phyloP scores from a whole-genome alignment of 345 rosid species.

The Eucalyptus pumila region DNA sequence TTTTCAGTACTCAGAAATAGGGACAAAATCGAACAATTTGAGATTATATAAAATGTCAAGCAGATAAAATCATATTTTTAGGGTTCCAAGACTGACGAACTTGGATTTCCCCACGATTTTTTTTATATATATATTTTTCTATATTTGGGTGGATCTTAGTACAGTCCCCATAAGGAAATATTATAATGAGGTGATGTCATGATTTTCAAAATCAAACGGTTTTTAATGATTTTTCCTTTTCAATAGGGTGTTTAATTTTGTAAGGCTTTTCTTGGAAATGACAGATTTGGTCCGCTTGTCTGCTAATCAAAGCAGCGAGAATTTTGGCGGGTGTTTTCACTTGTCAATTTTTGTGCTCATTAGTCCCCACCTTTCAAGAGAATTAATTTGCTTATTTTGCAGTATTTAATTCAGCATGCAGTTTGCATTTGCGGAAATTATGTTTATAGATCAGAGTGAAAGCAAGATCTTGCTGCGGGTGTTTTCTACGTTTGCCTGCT shows the following conservation, averaged over 20 bases:
- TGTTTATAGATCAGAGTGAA: neutral
- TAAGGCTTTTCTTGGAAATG: neutral
- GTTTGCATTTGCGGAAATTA: neutral
- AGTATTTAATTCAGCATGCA: neutral
- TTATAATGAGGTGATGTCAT: neutral
- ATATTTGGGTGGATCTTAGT: slow-evolving; percentile 8
- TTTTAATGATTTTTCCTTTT: neutral
- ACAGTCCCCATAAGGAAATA: neutral
- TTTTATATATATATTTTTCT: rapidly evolving
- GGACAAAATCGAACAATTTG: neutral
- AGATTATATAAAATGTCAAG: neutral
- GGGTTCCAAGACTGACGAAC: slow-evolving; percentile 5
- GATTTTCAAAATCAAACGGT: slow-evolving; percentile 3
- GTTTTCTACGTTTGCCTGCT: neutral
- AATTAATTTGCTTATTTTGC: neutral
- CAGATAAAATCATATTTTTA: neutral
- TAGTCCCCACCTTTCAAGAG: neutral
- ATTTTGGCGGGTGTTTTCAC: neutral
- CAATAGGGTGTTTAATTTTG: neutral
- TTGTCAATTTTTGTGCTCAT: neutral
- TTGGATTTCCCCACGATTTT: neutral
- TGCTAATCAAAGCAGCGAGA: slow-evolving; percentile 23
- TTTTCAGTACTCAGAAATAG: neutral
- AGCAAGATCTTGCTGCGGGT: neutral
- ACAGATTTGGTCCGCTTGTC: slow-evolving; percentile 30